Evolutionary conservation across 2,329 filamentous ascomycete species (phyloP).

Genomic region (Exophiala alcalophila): DNA sequence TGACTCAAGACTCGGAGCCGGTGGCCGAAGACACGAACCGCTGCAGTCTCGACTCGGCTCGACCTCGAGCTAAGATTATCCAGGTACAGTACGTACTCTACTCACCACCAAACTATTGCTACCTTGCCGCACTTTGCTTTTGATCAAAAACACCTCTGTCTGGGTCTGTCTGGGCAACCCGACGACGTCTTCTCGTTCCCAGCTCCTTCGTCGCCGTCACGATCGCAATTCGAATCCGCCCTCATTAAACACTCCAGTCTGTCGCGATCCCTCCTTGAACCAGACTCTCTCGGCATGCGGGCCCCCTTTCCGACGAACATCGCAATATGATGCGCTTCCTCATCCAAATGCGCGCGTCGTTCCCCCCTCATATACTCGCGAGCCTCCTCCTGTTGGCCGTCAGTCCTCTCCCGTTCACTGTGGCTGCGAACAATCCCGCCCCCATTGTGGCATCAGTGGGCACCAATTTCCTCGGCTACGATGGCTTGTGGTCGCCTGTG

Average conservation of each 20-base stretch:
- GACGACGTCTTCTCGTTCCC: slow-evolving; percentile 3
- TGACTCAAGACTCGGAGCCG: no score
- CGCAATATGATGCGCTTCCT: slow-evolving; percentile 15
- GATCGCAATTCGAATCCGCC: slow-evolving; percentile 1
- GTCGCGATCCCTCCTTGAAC: background rate
- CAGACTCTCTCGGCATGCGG: slow-evolving; percentile 6
- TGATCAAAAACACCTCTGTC: no score
- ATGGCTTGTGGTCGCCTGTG: slow-evolving; percentile 34
- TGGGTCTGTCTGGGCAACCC: no score
- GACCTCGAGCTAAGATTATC: no score
- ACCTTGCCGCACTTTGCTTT: no score
- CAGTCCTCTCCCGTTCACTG: slow-evolving; percentile 5
- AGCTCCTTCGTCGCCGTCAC: no score
- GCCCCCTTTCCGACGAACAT: background rate
- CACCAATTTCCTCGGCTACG: slow-evolving; percentile 31
- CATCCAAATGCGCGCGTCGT: background rate
- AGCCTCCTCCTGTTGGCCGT: slow-evolving; percentile 5
- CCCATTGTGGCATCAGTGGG: slow-evolving; percentile 23
- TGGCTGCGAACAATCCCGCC: no score
- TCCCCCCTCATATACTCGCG: background rate
- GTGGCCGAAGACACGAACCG: no score
- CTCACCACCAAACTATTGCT: no score
- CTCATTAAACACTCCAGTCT: slow-evolving; percentile 1
- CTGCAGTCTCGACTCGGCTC: no score
- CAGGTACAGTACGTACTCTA: no score